Evolutionary conservation across 2,329 filamentous ascomycete genomes (phyloP).

Genomic region (Phialophora verrucosa): DNA sequence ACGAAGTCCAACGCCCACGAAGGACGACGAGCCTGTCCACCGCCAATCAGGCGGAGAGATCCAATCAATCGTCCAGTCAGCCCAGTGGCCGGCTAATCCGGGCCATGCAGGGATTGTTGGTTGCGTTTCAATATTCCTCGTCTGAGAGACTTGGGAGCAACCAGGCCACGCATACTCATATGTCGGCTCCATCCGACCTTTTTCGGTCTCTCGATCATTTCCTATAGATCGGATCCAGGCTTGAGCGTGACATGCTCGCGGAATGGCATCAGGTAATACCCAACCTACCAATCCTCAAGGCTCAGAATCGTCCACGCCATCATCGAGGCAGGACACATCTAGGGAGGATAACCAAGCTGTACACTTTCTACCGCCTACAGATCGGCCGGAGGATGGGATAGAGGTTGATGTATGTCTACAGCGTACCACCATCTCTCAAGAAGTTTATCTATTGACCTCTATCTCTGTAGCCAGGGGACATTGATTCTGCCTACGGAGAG

Average conservation of each 20-base stretch:
- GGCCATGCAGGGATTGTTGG: not conserved
- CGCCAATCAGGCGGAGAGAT: not conserved
- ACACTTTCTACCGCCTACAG: not conserved
- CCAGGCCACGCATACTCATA: not conserved
- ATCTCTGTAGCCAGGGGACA: constrained; percentile 7
- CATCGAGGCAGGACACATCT: not conserved
- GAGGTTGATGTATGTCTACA: constrained; percentile 24
- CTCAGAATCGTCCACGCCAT: not conserved
- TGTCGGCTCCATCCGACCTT: not conserved
- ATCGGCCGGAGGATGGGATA: constrained; percentile 9
- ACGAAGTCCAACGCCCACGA: not conserved
- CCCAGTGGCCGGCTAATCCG: not conserved
- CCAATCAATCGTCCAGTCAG: not conserved
- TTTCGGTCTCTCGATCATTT: not conserved
- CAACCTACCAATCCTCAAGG: not conserved
- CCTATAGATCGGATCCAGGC: not conserved
- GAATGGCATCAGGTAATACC: not conserved
- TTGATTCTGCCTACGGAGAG: constrained; percentile 28
- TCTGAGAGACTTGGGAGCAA: not conserved
- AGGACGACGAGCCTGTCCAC: not conserved
- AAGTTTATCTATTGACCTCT: not conserved
- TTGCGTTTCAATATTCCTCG: not conserved
- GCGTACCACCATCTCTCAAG: no score
- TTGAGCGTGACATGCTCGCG: not conserved
- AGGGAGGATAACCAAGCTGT: not conserved